These are phyloP conservation scores for Penicillium sp. DNA, from an alignment of 2,329 filamentous ascomycete species.

Conservation along the genomic window DNA sequence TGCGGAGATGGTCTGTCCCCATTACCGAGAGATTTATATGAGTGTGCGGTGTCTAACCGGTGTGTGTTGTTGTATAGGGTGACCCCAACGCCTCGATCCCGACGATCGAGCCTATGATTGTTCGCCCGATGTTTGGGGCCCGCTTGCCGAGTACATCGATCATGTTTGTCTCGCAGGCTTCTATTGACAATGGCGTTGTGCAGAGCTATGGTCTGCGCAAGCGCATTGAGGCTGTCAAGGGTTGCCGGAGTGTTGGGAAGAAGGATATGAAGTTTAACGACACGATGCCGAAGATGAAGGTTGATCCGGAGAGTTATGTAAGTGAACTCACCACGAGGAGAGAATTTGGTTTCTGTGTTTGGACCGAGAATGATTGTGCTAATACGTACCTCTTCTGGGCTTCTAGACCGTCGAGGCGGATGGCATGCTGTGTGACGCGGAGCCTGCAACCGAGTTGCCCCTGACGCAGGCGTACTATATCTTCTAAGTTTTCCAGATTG, in stretches of 20 bases:
- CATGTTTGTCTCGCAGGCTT: slow-evolving; percentile 78
- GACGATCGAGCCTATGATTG: slow-evolving; percentile 80
- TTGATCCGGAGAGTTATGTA: slow-evolving; percentile 86
- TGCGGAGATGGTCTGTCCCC: slow-evolving; percentile 71
- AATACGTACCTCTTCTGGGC: not conserved
- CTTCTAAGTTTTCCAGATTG: slow-evolving; percentile 53
- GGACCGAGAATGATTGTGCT: not conserved
- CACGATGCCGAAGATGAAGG: slow-evolving; percentile 78
- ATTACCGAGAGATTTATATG: too few relatives aligned
- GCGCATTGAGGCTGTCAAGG: slow-evolving; percentile 75
- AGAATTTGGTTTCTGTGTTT: not conserved
- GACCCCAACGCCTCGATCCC: slow-evolving; percentile 84
- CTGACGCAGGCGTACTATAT: slow-evolving; percentile 77
- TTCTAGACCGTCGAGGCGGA: slow-evolving; percentile 76
- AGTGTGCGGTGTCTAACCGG: not conserved
- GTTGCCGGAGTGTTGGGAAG: slow-evolving; percentile 76
- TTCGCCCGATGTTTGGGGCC: slow-evolving; percentile 81
- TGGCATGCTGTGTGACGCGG: slow-evolving; percentile 71
- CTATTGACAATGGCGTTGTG: slow-evolving; percentile 67
- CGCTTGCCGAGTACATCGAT: slow-evolving; percentile 72
- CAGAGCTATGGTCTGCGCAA: slow-evolving; percentile 75
- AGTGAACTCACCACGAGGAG: slow-evolving; percentile 30
- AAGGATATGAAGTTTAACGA: slow-evolving; percentile 90
- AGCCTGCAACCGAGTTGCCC: slow-evolving; percentile 70
- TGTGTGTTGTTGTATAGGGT: slow-evolving; percentile 52